A percentile compares a stretch with the other conserved stretches of the same genome.
Evolutionary conservation across 352 stramenopile species (phyloP).

Genomic region (Pythium biforme): DNA sequence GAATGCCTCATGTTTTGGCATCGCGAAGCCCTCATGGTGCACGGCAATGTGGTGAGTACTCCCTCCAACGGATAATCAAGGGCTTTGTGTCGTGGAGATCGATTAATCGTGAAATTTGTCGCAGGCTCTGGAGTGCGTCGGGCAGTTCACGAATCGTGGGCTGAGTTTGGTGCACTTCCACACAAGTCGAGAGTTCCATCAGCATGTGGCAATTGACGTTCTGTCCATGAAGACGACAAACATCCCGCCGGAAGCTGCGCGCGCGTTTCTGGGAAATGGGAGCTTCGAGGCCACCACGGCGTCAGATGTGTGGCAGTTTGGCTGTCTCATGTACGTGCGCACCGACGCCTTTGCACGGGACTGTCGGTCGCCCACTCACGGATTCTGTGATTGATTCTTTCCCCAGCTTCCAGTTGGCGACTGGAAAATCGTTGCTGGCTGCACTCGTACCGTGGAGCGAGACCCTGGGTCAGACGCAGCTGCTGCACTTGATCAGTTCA

Average conservation of each 20-base stretch:
- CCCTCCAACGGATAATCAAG: neutral
- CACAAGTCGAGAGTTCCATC: conserved; percentile 39
- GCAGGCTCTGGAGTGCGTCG: conserved; percentile 42
- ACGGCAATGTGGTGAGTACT: conserved; percentile 63
- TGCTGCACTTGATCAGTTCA: conserved; percentile 54
- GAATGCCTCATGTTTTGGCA: conserved; percentile 66
- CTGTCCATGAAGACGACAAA: conserved; percentile 29
- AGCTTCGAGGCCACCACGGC: conserved; percentile 41
- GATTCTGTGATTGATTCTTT: neutral
- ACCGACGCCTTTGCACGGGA: neutral
- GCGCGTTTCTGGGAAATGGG: conserved; percentile 40
- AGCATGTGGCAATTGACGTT: conserved; percentile 29
- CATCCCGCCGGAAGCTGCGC: conserved; percentile 54
- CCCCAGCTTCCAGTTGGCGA: conserved; percentile 51
- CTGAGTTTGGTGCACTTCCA: conserved; percentile 48
- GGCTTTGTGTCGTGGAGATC: no score
- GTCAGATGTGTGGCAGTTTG: conserved; percentile 77
- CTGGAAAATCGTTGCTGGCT: conserved; percentile 39
- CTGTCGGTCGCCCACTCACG: neutral
- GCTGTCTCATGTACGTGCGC: conserved; percentile 60
- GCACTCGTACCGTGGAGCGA: conserved; percentile 49
- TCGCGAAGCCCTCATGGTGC: conserved; percentile 40
- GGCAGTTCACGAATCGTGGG: conserved; percentile 40
- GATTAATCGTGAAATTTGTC: neutral
- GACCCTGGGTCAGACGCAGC: conserved; percentile 32